Conservation (phyloP, 1,139 yeast genomes). For the Hansenula anomala region DNA sequence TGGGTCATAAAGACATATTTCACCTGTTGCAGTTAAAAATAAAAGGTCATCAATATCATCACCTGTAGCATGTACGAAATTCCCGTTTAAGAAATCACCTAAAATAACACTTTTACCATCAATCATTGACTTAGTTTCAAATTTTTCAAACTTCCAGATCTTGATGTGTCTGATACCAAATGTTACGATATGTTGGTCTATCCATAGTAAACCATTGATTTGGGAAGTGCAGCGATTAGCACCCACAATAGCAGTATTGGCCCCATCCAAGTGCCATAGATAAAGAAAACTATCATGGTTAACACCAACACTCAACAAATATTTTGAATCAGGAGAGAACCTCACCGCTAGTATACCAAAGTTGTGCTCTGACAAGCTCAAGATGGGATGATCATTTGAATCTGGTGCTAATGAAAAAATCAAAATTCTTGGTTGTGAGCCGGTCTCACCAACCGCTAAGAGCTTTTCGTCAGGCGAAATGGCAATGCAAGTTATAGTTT, state of each 20-base stretch:
- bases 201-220: constrained; percentile 54
- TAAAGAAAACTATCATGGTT: constrained; percentile 62
- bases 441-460: constrained; percentile 64
- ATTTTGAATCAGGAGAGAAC: constrained; percentile 56
- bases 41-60: constrained; percentile 30
- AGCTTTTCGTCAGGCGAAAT: constrained; percentile 47
- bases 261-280: constrained; percentile 44
- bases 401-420: constrained; percentile 54
- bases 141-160: constrained; percentile 46
- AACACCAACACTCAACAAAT: constrained; percentile 55
- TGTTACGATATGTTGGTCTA: constrained; percentile 39
- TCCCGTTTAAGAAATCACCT: constrained; percentile 41
- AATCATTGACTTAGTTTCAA: constrained; percentile 29
- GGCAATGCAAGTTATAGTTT: constrained; percentile 51
- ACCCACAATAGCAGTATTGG: constrained; percentile 29
- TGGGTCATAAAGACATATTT: constrained; percentile 24
- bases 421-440: constrained; percentile 60
- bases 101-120: constrained; percentile 56
- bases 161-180: constrained; percentile 57
- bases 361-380: constrained; percentile 52
- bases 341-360: constrained; percentile 53
- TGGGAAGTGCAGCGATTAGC: constrained; percentile 59
- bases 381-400: constrained; percentile 41
- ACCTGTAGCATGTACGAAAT: constrained; percentile 33
- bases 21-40: constrained; percentile 39